Evolutionary conservation across 1,139 yeast species (phyloP), one percentile per base, ranked within the genome.

Genomic region (Hansenula sp.): DNA sequence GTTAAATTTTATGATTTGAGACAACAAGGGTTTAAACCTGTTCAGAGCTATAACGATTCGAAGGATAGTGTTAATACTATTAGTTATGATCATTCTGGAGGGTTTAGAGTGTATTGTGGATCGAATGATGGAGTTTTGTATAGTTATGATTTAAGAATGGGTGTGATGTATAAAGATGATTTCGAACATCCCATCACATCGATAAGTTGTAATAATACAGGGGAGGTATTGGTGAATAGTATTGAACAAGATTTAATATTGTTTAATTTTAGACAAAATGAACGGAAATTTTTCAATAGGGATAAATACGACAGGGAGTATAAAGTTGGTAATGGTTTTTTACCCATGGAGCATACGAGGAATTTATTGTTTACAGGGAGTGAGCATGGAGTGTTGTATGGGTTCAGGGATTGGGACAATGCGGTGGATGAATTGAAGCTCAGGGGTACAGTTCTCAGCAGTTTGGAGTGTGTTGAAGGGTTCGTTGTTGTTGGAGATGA

Each of bases 121-220:
- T 47, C 53, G 1, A 51, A 49, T 34, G 58, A 54, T 38, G 55
- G 56, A 11, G 34, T 34, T 4, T 24, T 54, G 2, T 45, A 44
- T 29, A 27, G 39, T 3, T 54, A 51, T 39, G 58, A 54, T 24
- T n/a, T 54, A 7, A 34, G 57, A 20, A 37, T 29, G 6, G 52
- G 48, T 0, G 11, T 46, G 1, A 26, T 53, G 18, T 20, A 34
- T 4, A 37, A 38, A 3, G 53, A 52, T 39, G 40, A 42, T 1
- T 32, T 52, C 8, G 36, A 25, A 0, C 31, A 35, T 5, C 42
- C 48, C 9, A 41, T 50, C 1, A 48, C 49, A 4, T 43, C 38
- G 19, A 43, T 47, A 4, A 32, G 31, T 10, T 2, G 8, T 4
- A 11, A 6, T 2, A 16, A 16, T 16, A n/a, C n/a, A n/a, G 18